Conservation (phyloP, 2,329 filamentous ascomycete genomes). For the Chaetomiaceae sp. region DNA sequence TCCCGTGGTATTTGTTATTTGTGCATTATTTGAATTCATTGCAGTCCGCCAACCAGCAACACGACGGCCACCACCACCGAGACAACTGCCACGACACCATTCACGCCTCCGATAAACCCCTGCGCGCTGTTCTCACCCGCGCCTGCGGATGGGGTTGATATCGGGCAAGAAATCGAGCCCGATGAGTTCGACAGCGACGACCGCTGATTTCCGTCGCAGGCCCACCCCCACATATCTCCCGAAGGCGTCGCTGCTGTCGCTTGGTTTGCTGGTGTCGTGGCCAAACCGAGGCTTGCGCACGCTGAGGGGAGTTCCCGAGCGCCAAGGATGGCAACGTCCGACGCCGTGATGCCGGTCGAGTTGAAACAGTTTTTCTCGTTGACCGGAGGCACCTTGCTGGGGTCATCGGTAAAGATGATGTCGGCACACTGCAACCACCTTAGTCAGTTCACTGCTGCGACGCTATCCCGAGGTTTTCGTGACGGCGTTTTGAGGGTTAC, state of each 20-base stretch:
- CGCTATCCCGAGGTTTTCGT: not conserved
- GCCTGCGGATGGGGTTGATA: not conserved
- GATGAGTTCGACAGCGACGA: not conserved
- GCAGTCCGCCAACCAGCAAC: not conserved
- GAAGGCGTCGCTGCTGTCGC: not conserved
- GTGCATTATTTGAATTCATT: too few species aligned
- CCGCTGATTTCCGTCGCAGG: not conserved
- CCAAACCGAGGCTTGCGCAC: not conserved
- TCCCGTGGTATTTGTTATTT: too few species aligned
- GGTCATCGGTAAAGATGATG: not conserved
- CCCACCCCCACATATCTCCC: not conserved
- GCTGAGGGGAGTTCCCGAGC: not conserved
- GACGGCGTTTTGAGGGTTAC: not conserved
- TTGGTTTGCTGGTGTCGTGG: not conserved
- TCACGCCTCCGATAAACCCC: not conserved
- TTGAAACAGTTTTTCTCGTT: not conserved
- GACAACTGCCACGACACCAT: not conserved
- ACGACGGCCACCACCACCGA: not conserved
- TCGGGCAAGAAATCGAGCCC: not conserved
- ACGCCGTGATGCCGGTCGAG: not conserved
- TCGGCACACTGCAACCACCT: not conserved
- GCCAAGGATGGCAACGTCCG: not conserved
- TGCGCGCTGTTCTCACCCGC: not conserved
- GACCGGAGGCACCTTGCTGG: not conserved
- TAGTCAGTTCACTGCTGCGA: not conserved